Conservation (phyloP, 805 yeast genomes). For the Candida mattraensis region DNA sequence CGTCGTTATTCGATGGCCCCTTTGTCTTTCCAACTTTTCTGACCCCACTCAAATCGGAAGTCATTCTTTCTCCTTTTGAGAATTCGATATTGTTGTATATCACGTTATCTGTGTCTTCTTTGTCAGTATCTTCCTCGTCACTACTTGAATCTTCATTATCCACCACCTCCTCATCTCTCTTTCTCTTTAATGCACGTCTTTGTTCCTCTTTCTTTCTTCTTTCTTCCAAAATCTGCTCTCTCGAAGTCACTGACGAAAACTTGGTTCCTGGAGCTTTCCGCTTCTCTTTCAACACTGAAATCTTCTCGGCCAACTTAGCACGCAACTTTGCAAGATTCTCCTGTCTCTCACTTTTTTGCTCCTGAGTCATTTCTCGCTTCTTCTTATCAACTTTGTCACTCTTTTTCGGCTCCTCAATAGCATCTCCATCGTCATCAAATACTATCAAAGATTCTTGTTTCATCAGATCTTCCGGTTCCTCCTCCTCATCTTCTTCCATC, state of each 20-base stretch:
- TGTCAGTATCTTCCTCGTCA: conserved; percentile 41
- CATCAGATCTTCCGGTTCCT: conserved; percentile 11
- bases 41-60: conserved; percentile 63
- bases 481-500: neutral
- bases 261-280: conserved; percentile 92
- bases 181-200: conserved; percentile 32
- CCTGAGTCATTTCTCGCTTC: conserved; percentile 39
- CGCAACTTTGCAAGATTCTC: conserved; percentile 66
- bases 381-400: too few species aligned
- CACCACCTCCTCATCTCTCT: conserved; percentile 34
- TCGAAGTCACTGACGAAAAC: conserved; percentile 79
- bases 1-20: conserved; percentile 85
- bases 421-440: conserved; percentile 14
- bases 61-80: conserved; percentile 75
- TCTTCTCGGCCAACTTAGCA: conserved; percentile 75
- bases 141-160: conserved; percentile 1
- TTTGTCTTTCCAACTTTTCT: conserved; percentile 63
- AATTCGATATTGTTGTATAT: conserved; percentile 82
- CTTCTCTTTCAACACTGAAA: conserved; percentile 65
- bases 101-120: conserved; percentile 41
- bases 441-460: conserved; percentile 11
- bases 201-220: conserved; percentile 50
- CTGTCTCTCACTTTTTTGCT: conserved; percentile 49
- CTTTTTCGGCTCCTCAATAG: conserved; percentile 1
- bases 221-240: conserved; percentile 75